phyloP scores from a whole-genome alignment of 257 asterid species.

The Sherardia arvensis region DNA sequence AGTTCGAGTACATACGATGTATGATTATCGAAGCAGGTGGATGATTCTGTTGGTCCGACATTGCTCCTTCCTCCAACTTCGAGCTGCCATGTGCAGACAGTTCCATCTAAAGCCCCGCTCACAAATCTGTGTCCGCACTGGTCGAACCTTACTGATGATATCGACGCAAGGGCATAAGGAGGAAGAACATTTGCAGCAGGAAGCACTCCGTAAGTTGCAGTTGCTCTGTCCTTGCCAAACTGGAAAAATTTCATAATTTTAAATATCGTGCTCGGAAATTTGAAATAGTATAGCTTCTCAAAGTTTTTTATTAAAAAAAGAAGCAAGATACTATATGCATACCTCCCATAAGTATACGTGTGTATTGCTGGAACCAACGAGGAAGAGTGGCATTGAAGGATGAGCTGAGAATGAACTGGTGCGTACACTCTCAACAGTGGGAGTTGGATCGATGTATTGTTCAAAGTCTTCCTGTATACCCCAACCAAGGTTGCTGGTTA shows the following conservation, averaged over 20 bases:
- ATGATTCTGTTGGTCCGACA: slow-evolving; percentile 77
- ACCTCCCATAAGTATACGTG: slow-evolving; percentile 98
- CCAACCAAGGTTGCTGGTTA: slow-evolving; percentile 79
- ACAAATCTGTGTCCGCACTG: slow-evolving; percentile 89
- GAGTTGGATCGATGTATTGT: slow-evolving; percentile 78
- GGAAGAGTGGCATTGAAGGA: slow-evolving; percentile 87
- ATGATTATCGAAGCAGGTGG: slow-evolving; percentile 81
- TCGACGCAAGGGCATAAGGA: slow-evolving; percentile 84
- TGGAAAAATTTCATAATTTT: slow-evolving; percentile 30
- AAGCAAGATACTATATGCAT: background rate
- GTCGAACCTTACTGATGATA: slow-evolving; percentile 80
- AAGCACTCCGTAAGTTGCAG: slow-evolving; percentile 93
- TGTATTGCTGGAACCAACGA: slow-evolving; percentile 93
- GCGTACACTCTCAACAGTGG: slow-evolving; percentile 65
- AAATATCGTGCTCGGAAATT: slow-evolving; percentile 12
- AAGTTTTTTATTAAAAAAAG: slow-evolving; percentile 2
- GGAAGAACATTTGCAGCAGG: slow-evolving; percentile 97
- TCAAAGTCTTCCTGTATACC: slow-evolving; percentile 81
- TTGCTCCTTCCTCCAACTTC: slow-evolving; percentile 98
- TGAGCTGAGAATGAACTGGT: slow-evolving; percentile 74
- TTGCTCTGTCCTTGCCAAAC: slow-evolving; percentile 87
- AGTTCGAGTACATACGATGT: slow-evolving; percentile 53
- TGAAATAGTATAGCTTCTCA: too few species aligned
- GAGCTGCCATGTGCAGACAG: slow-evolving; percentile 95
- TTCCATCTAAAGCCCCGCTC: slow-evolving; percentile 93